phyloP scores from a whole-genome alignment of 805 yeast species.

The Pichia cabralensis region DNA sequence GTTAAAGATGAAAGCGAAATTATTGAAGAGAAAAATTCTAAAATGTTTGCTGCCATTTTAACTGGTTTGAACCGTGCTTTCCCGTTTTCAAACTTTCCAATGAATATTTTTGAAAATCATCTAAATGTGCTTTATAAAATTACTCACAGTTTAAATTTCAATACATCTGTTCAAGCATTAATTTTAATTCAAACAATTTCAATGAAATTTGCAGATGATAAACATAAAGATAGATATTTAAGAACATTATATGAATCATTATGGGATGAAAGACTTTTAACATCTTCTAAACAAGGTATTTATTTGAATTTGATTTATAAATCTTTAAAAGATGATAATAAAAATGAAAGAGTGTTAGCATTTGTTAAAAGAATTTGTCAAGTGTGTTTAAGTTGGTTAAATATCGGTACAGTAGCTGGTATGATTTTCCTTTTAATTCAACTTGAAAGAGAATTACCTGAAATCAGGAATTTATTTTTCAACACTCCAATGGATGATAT shows the following conservation, averaged over 20 bases:
- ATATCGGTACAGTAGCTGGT: constrained; percentile 81
- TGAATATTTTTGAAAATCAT: constrained; percentile 63
- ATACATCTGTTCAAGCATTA: constrained; percentile 88
- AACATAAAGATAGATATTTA: constrained; percentile 56
- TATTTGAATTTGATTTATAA: constrained; percentile 80
- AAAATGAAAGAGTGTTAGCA: constrained; percentile 63
- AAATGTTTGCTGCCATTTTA: constrained; percentile 78
- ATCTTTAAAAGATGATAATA: constrained; percentile 63
- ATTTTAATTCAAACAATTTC: constrained; percentile 77
- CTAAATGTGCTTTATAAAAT: constrained; percentile 77
- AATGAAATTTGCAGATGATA: constrained; percentile 31
- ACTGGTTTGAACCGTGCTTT: constrained; percentile 95
- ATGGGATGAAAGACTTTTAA: constrained; percentile 70
- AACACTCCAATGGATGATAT: constrained; percentile 45
- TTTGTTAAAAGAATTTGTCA: constrained; percentile 87
- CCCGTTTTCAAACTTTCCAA: constrained; percentile 76
- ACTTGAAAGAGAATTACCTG: constrained; percentile 54
- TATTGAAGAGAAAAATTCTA: constrained; percentile 70
- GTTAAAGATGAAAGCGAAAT: constrained; percentile 57
- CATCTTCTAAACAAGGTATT: constrained; percentile 89
- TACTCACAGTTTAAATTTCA: constrained; percentile 89
- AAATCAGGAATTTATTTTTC: constrained; percentile 50
- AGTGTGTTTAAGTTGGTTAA: constrained; percentile 75
- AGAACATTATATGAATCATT: constrained; percentile 84
- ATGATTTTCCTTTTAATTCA: constrained; percentile 67